Evolutionary conservation across 495 filamentous ascomycete genomes (phyloP), one percentile per base, ranked within the genome.

Genomic region (Penicillium canariense): DNA sequence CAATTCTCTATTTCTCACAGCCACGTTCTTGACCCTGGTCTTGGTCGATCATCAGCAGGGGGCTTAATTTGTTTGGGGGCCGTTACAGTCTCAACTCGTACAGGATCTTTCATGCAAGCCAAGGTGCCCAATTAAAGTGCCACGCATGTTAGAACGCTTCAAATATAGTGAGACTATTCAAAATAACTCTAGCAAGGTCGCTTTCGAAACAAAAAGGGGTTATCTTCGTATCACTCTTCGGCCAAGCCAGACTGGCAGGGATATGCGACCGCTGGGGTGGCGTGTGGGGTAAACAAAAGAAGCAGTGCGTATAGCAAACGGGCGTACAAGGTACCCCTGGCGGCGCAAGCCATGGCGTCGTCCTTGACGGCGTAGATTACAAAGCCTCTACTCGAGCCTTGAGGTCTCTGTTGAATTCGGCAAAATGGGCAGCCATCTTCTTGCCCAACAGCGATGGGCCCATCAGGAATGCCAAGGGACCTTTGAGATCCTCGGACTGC

Each of bases 401-500:
- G n/a, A 68, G 48, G 25, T 68, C 63, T 32, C 35, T 46, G 28
- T 64, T 58, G 32, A 68, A 68, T 4, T 38, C 38, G 9, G 48
- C 60, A 35, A 59, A 68, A 48, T 68, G 48, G 5, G 57, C 50
- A 12, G 42, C 30, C 60, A 68, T 50, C 43, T 59, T 61, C 26
- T 52, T 59, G 8, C 66, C 66, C 31, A 68, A 45, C 17, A 64
- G 25, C 2, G 49, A 64, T 0, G 66, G 63, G 6, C 52, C 43
- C 51, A 65, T 55, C 11, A 68, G 49, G 30, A 61, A 68, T 11
- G 66, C 40, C 49, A 68, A 10, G 3, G 59, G 36, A 12, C 66
- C 66, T 50, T 53, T 55, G 3, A 60, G 54, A 31, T 63, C 58
- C 57, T 68, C 63, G 2, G 60, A 46, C 46, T 66, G 60, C 0